Base-by-base conservation (phyloP, 1,284 basidiomycete species). In the Vanrija sp. region DNA sequence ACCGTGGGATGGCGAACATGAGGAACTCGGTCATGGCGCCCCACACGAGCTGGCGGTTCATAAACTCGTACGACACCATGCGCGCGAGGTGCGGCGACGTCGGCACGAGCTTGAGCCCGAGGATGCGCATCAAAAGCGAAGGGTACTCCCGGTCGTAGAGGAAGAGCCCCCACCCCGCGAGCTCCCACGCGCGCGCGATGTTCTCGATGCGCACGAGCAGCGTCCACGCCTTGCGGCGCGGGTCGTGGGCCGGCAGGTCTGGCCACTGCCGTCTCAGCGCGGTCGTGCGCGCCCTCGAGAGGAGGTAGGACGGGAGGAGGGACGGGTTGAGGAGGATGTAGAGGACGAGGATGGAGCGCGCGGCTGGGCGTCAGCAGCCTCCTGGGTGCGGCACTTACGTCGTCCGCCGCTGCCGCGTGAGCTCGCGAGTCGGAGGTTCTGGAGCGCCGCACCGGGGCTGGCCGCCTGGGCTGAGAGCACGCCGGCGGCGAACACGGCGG, bases 1-100 rank as follows among this genome's bases (percentile, higher is more conserved):
- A 78, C 35, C 97, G 81, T 0, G 96, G 96, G 3, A 98, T 79
- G 6, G 94, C 76, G 77, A 98, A 98, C 41, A 98, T 79, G 23
- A 98, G 79, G 75, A 98, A 98, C 81, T 98, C 95, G 2, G 95
- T 98, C 73, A 98, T 95, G 1, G 92, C 89, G 71, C 95, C 89
- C 96, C 96, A 99, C 49, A 98, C 95, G 81, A 99, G 89, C 75
- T 98, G 96, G 53, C 96, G 87, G 67, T 98, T 98, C 86, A 98
- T 91, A 68, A 94, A 98, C 71, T 98, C 96, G 75, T 98, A 99
- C 65, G 89, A 95, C 47, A 98, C 89, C 66, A 94, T 87, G 15
- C 89, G 83, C 57, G 84, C 85, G 46, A 87, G 81, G 27, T 86
- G 81, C 45, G 83, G 78, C 37, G 84, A 82, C 0, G 88, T 82